Base-by-base conservation (phyloP, 192 early-diverging fungal genomes). In the Coemansia erecta region DNA sequence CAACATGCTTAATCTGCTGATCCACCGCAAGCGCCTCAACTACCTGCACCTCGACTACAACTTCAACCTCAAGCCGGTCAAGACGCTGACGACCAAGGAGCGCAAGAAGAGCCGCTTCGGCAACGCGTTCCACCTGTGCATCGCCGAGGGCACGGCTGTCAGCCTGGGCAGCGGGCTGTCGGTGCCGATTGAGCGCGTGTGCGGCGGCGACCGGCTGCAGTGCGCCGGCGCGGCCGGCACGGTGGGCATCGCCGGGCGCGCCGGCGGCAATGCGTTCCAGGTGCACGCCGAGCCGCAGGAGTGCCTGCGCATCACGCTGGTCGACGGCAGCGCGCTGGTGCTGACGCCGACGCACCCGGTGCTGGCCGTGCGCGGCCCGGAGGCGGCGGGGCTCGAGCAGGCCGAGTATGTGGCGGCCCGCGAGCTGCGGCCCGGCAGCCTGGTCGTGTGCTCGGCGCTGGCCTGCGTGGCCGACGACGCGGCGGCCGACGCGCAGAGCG, bases 31-130 rank as follows among this genome's bases (percentile, higher is more conserved):
- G 81, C 94, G 96, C 65, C 79, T 99, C 52, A 97, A 97, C 80
- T 99, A 97, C 69, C 82, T 99, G 58, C 97, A 99, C 63, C 81
- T 99, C 63, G 97, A 99, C 82, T 98, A 95, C 81, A 99, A 99
- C 84, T 99, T 99, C 70, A 98, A 97, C 73, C 84, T 99, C 42
- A 99, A 99, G 71, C 97, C 97, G 6, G 90, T 98, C 65, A 96
- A 96, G 80, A 99, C 97, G 28, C 84, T 99, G 39, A 99, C 97
- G 6, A 99, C 97, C 13, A 99, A 99, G 81, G 97, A 99, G 73
- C 86, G 97, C 58, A 99, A 99, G 68, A 99, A 97, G 82, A 95
- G 93, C 13, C 89, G 97, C 8, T 98, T 99, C 70, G 97, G 97
- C 58, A 97, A 98, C 60, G 92, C 97, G 2, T 97, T 97, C 83